Percentiles rank a stretch among this genome's conserved stretches.
Evolutionary conservation across 1,139 yeast species (phyloP).

Genomic region (Debaryomyces coudertii): DNA sequence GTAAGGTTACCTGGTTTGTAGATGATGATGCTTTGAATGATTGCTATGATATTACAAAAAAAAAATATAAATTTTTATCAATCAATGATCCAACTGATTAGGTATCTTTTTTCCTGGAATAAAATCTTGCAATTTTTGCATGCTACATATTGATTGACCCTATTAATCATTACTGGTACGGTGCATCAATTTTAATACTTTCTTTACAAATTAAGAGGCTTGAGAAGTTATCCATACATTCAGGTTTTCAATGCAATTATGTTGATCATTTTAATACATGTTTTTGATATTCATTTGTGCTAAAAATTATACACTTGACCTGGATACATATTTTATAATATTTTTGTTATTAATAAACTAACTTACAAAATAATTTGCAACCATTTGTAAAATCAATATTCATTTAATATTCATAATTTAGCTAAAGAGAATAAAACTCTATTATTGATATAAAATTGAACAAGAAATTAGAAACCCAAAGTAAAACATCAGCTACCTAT

Average conservation of each 20-base stretch:
- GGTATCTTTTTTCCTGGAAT: background rate
- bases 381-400: background rate
- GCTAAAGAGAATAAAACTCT: background rate
- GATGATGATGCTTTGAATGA: conserved; percentile 94
- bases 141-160: background rate
- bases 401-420: background rate
- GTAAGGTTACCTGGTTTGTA: conserved; percentile 96
- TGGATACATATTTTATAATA: conserved; percentile 3
- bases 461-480: background rate
- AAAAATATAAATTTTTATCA: conserved; percentile 66
- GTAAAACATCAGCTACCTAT: background rate
- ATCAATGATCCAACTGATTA: conserved; percentile 21
- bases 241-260: conserved; percentile 1
- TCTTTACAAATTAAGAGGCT: background rate
- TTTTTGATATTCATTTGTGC: conserved; percentile 2
- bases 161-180: background rate
- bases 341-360: conserved; percentile 6
- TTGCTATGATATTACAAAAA: conserved; percentile 71
- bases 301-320: background rate
- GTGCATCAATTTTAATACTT: background rate
- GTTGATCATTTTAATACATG: background rate
- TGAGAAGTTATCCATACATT: background rate
- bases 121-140: background rate
- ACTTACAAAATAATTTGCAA: background rate
- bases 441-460: background rate